Percentiles rank a stretch among this genome's conserved stretches.
These are phyloP conservation scores for Trichothecium roseum DNA, from an alignment of 2,329 filamentous ascomycete genomes.

Conservation along the genomic window DNA sequence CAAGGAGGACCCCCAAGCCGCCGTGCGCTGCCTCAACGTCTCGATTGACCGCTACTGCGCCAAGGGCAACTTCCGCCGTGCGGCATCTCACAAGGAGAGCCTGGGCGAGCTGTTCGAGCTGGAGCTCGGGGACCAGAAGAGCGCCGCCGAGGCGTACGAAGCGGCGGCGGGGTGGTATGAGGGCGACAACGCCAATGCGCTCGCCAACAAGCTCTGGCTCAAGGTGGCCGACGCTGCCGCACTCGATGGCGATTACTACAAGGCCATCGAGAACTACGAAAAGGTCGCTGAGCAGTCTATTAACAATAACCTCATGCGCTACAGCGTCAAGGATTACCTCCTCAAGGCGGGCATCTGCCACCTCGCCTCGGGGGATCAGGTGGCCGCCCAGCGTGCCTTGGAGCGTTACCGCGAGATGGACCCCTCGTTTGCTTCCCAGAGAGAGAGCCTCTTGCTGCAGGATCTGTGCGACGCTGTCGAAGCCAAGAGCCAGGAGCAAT, in stretches of 20 bases:
- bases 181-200: slow-evolving; percentile 72
- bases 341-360: slow-evolving; percentile 91
- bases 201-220: slow-evolving; percentile 88
- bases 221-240: slow-evolving; percentile 86
- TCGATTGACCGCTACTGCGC: slow-evolving; percentile 79
- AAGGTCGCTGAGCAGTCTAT: slow-evolving; percentile 69
- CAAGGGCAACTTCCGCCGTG: slow-evolving; percentile 84
- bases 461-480: slow-evolving; percentile 71
- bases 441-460: slow-evolving; percentile 71
- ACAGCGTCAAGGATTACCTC: slow-evolving; percentile 91
- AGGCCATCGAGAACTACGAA: slow-evolving; percentile 73
- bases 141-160: slow-evolving; percentile 75
- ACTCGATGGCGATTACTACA: slow-evolving; percentile 73
- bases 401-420: slow-evolving; percentile 76
- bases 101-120: slow-evolving; percentile 78
- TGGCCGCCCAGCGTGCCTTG: slow-evolving; percentile 68
- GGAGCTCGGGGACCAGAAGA: slow-evolving; percentile 67
- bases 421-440: slow-evolving; percentile 62
- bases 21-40: slow-evolving; percentile 66
- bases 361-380: slow-evolving; percentile 61
- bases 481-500: slow-evolving; percentile 68
- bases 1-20: slow-evolving; percentile 74
- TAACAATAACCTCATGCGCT: slow-evolving; percentile 86
- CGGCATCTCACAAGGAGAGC: slow-evolving; percentile 83
- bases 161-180: slow-evolving; percentile 84